Percentiles rank a stretch among this genome's conserved stretches.
These are phyloP conservation scores for Bipolaris cookei DNA, from an alignment of 2,329 filamentous ascomycete genomes.

Conservation along the genomic window DNA sequence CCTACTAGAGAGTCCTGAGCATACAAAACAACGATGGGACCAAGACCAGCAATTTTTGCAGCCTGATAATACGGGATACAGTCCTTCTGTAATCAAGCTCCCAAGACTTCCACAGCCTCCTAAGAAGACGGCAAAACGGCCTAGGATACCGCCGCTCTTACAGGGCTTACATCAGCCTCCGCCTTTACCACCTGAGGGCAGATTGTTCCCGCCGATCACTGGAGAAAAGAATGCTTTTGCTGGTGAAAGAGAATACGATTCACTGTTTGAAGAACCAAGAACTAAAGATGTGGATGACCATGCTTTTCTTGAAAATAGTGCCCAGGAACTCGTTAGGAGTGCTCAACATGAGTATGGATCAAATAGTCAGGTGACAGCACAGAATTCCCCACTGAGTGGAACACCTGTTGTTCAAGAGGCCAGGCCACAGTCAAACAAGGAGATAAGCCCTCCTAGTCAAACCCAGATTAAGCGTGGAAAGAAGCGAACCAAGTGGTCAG, in stretches of 20 bases:
- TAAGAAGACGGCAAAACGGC: conserved; percentile 42
- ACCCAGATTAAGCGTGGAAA: conserved; percentile 52
- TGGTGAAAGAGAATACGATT: conserved; percentile 17
- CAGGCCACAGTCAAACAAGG: not conserved
- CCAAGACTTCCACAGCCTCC: conserved; percentile 49
- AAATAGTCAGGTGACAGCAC: not conserved
- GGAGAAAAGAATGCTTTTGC: conserved; percentile 49
- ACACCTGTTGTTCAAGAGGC: not conserved
- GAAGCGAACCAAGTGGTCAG: conserved; percentile 66
- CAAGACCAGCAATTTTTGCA: conserved; percentile 27
- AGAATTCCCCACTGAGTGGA: not conserved
- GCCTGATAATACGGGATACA: conserved; percentile 19
- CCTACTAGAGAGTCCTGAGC: conserved; percentile 29
- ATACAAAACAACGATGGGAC: conserved; percentile 28
- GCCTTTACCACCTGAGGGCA: conserved; percentile 59
- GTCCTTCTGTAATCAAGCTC: conserved; percentile 40
- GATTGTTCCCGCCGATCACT: conserved; percentile 66
- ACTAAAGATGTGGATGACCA: conserved; percentile 21
- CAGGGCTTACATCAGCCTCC: conserved; percentile 69
- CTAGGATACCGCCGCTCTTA: conserved; percentile 57
- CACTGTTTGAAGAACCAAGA: conserved; percentile 15
- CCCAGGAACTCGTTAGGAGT: conserved; percentile 4
- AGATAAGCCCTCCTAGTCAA: conserved; percentile 6
- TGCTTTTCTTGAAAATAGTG: conserved; percentile 1
- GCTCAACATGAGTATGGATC: not conserved